Percentiles rank a stretch among this genome's conserved stretches.
phyloP scores from a whole-genome alignment of 345 rosid species.

The Bruguiera gymnorhiza region DNA sequence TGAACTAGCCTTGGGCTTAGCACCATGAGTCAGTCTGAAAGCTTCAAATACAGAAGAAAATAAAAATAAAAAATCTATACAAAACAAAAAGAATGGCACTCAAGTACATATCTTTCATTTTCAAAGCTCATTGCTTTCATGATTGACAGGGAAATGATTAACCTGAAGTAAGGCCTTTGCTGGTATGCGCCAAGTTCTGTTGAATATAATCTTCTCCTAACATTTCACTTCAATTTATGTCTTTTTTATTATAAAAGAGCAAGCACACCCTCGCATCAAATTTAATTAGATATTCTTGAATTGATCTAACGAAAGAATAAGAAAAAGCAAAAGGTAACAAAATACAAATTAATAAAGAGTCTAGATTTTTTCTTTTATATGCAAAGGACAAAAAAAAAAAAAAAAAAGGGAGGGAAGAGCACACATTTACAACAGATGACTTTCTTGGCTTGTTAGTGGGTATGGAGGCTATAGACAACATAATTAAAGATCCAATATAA shows the following conservation, averaged over 20 bases:
- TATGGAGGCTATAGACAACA: constrained; percentile 8
- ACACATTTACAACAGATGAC: neutral
- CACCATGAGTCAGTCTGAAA: neutral
- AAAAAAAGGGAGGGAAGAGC: neutral
- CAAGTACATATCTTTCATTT: neutral
- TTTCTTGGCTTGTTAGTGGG: neutral
- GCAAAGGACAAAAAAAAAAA: neutral
- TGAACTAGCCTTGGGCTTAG: no score
- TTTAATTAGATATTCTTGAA: no score
- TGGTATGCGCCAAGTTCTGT: no score
- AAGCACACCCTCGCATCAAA: no score
- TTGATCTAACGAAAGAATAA: no score
- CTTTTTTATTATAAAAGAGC: no score
- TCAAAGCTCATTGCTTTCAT: neutral
- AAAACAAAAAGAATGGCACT: neutral
- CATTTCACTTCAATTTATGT: no score
- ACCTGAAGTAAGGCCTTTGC: no score
- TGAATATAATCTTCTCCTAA: no score
- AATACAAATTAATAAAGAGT: neutral
- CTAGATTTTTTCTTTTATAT: neutral
- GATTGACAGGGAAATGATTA: no score
- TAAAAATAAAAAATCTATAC: neutral
- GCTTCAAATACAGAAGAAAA: neutral
- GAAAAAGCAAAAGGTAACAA: neutral
- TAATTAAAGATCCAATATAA: constrained; percentile 7